These are phyloP conservation scores for Tricharina praecox DNA, from an alignment of 495 filamentous ascomycete genomes.

Conservation along the genomic window DNA sequence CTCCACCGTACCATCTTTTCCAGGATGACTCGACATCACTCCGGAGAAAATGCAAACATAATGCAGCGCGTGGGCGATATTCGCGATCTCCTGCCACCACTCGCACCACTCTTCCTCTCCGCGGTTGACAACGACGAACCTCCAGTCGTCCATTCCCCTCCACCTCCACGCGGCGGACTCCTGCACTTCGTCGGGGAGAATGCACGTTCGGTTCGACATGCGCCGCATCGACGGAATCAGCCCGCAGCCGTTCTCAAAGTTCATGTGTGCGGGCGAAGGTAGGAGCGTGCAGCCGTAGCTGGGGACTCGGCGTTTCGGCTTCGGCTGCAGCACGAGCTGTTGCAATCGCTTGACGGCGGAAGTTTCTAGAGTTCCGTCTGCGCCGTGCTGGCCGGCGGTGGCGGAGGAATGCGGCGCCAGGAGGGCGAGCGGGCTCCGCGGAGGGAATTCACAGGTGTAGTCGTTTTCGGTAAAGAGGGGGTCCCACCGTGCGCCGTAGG, in stretches of 20 bases:
- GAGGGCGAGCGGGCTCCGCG: constrained; percentile 29
- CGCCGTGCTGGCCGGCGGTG: constrained; percentile 15
- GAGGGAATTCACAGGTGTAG: constrained; percentile 28
- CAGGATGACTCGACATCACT: constrained; percentile 7
- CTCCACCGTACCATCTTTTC: constrained; percentile 14
- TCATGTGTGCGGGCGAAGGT: constrained; percentile 3
- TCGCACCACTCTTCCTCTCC: constrained; percentile 14
- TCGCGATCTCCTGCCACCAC: constrained; percentile 22
- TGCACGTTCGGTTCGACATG: constrained; percentile 21
- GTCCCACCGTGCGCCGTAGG: constrained; percentile 14
- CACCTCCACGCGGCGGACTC: constrained; percentile 17
- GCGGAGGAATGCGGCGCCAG: constrained; percentile 13
- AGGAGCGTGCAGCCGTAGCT: constrained; percentile 18
- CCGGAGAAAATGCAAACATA: constrained; percentile 24
- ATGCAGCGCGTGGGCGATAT: constrained; percentile 22
- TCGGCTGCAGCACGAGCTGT: constrained; percentile 12
- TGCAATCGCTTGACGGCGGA: constrained; percentile 8
- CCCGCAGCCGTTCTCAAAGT: constrained; percentile 12
- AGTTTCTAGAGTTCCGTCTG: constrained; percentile 8
- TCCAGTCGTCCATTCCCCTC: constrained; percentile 23
- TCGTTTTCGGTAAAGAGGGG: constrained; percentile 21
- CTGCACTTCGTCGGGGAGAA: constrained; percentile 17
- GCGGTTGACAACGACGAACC: constrained; percentile 21
- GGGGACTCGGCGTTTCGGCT: constrained; percentile 11
- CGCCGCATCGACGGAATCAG: constrained; percentile 18